Evolutionary conservation across 345 rosid genomes (phyloP).

Genomic region (thale cress (Arabidopsis thaliana)): TAIR10.1 NC_003070.9:29134001-29134500

Average conservation of each 20-base stretch:
- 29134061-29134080: background rate
- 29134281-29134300: too few species aligned
- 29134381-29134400: too few species aligned
- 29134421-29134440: background rate
- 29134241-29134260: too few species aligned
- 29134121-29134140: background rate
- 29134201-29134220: background rate
- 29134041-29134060: background rate
- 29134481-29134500: too few species aligned
- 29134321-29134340: too few species aligned
- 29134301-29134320: background rate
- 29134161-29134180: background rate
- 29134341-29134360: too few species aligned
- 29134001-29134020: background rate
- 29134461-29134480: background rate
- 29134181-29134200: background rate
- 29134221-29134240: background rate
- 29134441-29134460: too few species aligned
- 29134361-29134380: background rate
- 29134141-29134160: background rate
- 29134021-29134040: too few species aligned
- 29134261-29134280: background rate
- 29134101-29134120: background rate
- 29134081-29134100: background rate
- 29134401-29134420: background rate